Evolutionary conservation across 345 rosid genomes (phyloP), one percentile per base, ranked within the genome.

Genomic region (Hypericum perforatum): DNA sequence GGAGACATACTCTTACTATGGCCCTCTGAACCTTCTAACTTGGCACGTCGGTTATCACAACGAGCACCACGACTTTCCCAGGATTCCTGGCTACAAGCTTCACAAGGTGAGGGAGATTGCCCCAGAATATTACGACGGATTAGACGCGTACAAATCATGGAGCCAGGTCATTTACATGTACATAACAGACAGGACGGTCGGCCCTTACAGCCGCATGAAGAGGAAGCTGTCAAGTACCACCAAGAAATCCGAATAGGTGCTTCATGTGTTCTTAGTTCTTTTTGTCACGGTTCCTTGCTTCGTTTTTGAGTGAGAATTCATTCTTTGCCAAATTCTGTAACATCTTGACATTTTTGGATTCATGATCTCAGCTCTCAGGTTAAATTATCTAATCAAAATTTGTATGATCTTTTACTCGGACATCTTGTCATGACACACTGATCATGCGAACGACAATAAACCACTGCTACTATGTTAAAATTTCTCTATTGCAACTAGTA

Each of bases 21-120:
- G 92, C 45, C 98, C 95, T 36, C 57, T 90, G 64, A 90, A 86
- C 61, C 74, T 76, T 8, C 46, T 90, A 56, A 74, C 95, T 6
- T 84, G 94, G 97, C 74, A 70, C 39, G 91, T 86, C 0, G 96
- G 97, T 0, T 84, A 78, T 74, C 97, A 90, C 69, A 90, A 86
- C 15, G 96, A 90, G 70, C 96, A 86, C 62, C 94, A 90, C 54
- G 98, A 90, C 63, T 86, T 87, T 74, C 92, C 92, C 0, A 82
- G 96, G 76, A 90, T 84, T 48, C 76, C 96, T 0, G 95, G 96
- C 42, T 68, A 12, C 71, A 90, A 78, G 76, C 84, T 90, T 46
- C 77, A 84, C 62, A 76, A 73, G 79, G 89, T 91, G 66, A 87
- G 77, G 73, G 84, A 87, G 70, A 76, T 87, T 56, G 89, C 94